A percentile compares a stretch with the other conserved stretches of the same genome.
These are phyloP conservation scores for Lepiota venenata DNA, from an alignment of 768 basidiomycete species.

Conservation along the genomic window DNA sequence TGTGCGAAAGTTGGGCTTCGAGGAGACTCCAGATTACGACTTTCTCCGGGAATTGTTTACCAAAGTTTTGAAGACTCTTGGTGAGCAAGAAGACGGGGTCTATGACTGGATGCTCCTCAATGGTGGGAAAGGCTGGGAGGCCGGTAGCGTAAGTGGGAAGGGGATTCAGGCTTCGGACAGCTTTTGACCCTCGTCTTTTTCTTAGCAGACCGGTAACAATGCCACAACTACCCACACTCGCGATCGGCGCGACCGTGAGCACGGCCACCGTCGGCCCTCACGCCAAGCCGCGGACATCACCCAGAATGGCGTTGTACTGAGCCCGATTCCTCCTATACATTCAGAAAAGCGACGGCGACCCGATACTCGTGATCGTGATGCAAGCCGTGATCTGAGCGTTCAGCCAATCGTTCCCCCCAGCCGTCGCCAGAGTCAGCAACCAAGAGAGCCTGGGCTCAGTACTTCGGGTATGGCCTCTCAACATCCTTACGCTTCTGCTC, in stretches of 20 bases:
- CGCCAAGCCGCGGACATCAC: constrained; percentile 41
- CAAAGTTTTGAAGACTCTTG: constrained; percentile 84
- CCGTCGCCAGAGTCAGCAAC: constrained; percentile 66
- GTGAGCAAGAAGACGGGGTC: constrained; percentile 87
- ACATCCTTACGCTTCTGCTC: constrained; percentile 73
- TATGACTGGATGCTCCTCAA: constrained; percentile 98
- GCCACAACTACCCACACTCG: constrained; percentile 52
- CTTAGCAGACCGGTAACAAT: constrained; percentile 47
- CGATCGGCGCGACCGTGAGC: constrained; percentile 55
- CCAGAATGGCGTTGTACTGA: constrained; percentile 59
- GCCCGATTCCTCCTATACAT: constrained; percentile 58
- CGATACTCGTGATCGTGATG: constrained; percentile 45
- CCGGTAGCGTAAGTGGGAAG: constrained; percentile 56
- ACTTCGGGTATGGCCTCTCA: constrained; percentile 46
- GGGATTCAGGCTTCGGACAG: constrained; percentile 25
- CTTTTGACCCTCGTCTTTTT: constrained; percentile 37
- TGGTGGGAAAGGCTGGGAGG: constrained; percentile 95
- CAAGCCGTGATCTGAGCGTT: constrained; percentile 56
- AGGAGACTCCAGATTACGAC: constrained; percentile 97
- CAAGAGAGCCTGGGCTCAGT: constrained; percentile 36
- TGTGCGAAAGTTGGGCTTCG: constrained; percentile 96
- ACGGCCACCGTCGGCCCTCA: constrained; percentile 52
- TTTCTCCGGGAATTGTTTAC: constrained; percentile 93
- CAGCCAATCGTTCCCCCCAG: constrained; percentile 66
- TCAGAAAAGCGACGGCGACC: constrained; percentile 53